Base-by-base conservation (phyloP, 2,329 filamentous ascomycete genomes). In the Fusarium sp. region DNA sequence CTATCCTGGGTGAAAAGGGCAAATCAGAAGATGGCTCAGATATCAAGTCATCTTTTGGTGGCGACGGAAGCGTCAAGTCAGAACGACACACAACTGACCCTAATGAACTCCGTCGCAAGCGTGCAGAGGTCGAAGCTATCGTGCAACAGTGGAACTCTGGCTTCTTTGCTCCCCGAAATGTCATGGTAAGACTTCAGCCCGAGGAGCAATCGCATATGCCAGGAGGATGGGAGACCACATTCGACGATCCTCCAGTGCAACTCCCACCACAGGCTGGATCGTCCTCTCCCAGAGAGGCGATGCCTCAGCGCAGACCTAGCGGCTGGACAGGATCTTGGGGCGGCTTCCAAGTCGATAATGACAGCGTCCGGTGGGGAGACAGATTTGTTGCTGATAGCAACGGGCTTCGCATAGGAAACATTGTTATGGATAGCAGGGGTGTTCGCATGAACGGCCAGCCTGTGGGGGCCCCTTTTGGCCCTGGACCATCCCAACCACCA, bases 131-230 rank as follows among this genome's bases (percentile, higher is more conserved):
- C 11, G 83, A 86, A 24, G 79, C 80, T 3, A 86, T 85, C 0
- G 81, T 88, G 4, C 77, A 81, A 51, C 86, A 90, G 73, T 91
- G 89, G 89, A 90, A 91, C 72, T 82, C 84, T 7, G 84, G 85
- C 8, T 90, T 90, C 79, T 91, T 90, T 66, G 80, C 74, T 3
- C 87, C 86, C 5, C 82, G 89, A 17, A 85, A 85, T 20, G 80
- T 90, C 15, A 79, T 74, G 6, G 82, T 90, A 45, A 79, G 76
- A 3, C 74, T 86, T 8, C 69, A 79, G 26, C 73, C 71, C 3
- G 57, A 54, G 9, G 73, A 75, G 15, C 76, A 71, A 24, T 69
- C 66, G 22, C 75, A 69, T 20, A 78, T 79, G 65, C 78, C 79
- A 7, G 79, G 79, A 17, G 71, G 63, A 18, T 80, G 78, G 78